Percentiles rank a stretch among this genome's conserved stretches.
These are phyloP conservation scores for Zygoascus flipseniorum DNA, from an alignment of 805 yeast species.

Conservation along the genomic window DNA sequence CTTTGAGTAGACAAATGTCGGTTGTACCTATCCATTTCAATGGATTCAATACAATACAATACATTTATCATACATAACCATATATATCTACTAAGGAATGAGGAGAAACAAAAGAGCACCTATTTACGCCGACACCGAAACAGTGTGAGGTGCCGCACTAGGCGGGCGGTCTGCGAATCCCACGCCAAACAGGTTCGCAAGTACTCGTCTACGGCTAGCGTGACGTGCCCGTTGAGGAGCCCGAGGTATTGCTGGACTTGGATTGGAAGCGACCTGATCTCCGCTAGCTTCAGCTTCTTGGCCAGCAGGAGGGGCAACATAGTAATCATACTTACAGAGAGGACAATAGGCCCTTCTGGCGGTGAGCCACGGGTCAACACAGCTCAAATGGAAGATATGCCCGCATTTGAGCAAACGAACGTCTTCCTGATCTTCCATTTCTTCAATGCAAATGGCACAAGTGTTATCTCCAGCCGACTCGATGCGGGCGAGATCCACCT, in stretches of 20 bases:
- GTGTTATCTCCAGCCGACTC: slow-evolving; percentile 34
- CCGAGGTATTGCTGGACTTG: neutral
- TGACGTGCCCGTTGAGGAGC: neutral
- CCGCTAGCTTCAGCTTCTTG: neutral
- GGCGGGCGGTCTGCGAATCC: neutral
- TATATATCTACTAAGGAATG: neutral
- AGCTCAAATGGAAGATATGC: slow-evolving; percentile 73
- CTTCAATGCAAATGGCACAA: slow-evolving; percentile 72
- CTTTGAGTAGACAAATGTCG: no score
- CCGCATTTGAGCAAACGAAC: slow-evolving; percentile 74
- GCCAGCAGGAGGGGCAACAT: slow-evolving; percentile 18
- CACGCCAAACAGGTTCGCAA: neutral
- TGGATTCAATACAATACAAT: neutral
- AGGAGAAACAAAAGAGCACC: neutral
- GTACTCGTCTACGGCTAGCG: neutral
- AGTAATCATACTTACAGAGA: slow-evolving; percentile 66
- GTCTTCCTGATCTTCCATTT: slow-evolving; percentile 48
- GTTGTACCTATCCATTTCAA: neutral
- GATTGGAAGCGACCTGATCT: neutral
- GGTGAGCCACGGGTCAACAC: slow-evolving; percentile 75
- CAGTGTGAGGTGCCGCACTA: neutral
- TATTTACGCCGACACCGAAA: neutral
- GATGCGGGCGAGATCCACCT: slow-evolving; percentile 11
- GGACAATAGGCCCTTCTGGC: slow-evolving; percentile 74
- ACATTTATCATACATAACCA: neutral